Conservation (phyloP, 441 rosid species). For the Sinapis alba region DNA sequence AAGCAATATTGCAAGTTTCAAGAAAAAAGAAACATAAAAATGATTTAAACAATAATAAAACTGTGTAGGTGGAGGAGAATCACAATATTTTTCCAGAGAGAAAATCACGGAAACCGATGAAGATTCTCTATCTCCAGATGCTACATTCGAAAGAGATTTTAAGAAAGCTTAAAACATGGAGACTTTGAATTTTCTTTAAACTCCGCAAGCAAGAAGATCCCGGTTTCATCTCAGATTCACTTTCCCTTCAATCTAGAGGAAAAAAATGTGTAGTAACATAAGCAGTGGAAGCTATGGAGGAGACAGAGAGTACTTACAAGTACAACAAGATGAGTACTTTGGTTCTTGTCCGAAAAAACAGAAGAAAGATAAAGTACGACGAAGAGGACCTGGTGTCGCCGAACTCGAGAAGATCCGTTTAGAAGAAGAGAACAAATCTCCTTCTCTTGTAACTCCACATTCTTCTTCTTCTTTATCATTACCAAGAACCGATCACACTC, state of each 20-base stretch:
- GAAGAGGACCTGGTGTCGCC: slow-evolving; percentile 78
- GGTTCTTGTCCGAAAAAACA: slow-evolving; percentile 47
- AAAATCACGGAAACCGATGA: slow-evolving; percentile 42
- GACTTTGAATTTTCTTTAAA: slow-evolving; percentile 36
- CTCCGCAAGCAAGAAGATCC: slow-evolving; percentile 44
- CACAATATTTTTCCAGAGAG: slow-evolving; percentile 30
- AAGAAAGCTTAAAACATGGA: slow-evolving; percentile 49
- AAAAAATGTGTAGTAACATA: slow-evolving; percentile 56
- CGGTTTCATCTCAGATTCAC: not conserved
- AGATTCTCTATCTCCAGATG: slow-evolving; percentile 34
- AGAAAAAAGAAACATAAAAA: slow-evolving; percentile 3
- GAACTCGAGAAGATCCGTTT: slow-evolving; percentile 73
- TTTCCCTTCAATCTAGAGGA: too few species aligned
- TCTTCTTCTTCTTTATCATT: slow-evolving; percentile 19
- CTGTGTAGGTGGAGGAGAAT: slow-evolving; percentile 16
- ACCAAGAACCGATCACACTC: slow-evolving; percentile 31
- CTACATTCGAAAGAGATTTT: slow-evolving; percentile 16
- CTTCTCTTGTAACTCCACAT: not conserved
- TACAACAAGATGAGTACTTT: slow-evolving; percentile 35
- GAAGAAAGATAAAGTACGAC: slow-evolving; percentile 41
- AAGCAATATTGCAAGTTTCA: not conserved
- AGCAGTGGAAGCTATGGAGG: slow-evolving; percentile 36
- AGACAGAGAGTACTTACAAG: slow-evolving; percentile 15
- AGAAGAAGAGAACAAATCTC: slow-evolving; percentile 42
- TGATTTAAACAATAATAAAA: not conserved